Evolutionary conservation across 2,329 filamentous ascomycete genomes (phyloP), one percentile per base, ranked within the genome.

Genomic region (Aspergillus sergii): DNA sequence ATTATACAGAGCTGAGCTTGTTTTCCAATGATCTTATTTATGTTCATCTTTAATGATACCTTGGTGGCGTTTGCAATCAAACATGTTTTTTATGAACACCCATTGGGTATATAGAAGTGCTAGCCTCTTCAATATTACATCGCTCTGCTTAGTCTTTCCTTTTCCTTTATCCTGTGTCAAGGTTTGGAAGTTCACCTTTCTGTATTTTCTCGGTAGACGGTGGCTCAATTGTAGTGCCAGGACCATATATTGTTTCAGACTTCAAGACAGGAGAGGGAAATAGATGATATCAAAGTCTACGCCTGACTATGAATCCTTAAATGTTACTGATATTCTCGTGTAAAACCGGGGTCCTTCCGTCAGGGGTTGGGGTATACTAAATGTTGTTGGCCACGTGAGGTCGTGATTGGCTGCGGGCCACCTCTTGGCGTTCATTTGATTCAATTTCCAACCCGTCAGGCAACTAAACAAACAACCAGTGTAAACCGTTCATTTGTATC

Each of bases 41-140:
- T 58, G 53, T 59, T 62, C 65, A 57, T 57, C 58, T 57, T 63
- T 55, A 50, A 64, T 64, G 67, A 69, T 71, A 68, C 66, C 65
- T 71, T 60, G 54, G 60, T 61, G 62, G 65, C 64, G 64, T 66
- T 51, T 53, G 45, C 51, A 51, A 62, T 61, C 34, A 61, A 64
- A 51, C 28, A 21, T 34, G 43, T 51, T 34, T 45, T 36, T 58
- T 36, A 32, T 14, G 26, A 26, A 32, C 26, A 55, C 39, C 16
- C 39, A 41, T 41, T 23, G 43, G 43, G 11, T 46, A 46, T 34
- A 30, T 19, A 50, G 26, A 50, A 30, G 23, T 28, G 46, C 23
- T 28, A 19, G 46, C 16, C 46, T 50, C 23, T 50, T 39, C 32
- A 51, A 59, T 43, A 26, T 43, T 30, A 23, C 6, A 5, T 32